Evolutionary conservation across 2,329 filamentous ascomycete genomes (phyloP).

Genomic region (Colletotrichum cereale): DNA sequence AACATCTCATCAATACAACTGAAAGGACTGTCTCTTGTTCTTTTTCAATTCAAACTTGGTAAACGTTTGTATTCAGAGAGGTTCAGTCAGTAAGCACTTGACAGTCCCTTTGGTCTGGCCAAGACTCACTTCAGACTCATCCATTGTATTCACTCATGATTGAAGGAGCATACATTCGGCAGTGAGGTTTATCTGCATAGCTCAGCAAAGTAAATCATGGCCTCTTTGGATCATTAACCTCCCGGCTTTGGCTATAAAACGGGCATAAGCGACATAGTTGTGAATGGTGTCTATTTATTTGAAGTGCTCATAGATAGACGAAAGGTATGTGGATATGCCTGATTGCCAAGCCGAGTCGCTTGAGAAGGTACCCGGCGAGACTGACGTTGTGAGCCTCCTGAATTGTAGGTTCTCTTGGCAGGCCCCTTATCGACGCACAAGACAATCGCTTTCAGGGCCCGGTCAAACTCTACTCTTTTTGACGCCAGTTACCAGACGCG

Average conservation of each 20-base stretch:
- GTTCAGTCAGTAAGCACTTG: not conserved
- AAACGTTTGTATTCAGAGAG: no score
- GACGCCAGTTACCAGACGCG: constrained; percentile 29
- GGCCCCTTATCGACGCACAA: not conserved
- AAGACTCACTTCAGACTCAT: not conserved
- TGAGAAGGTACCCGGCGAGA: not conserved
- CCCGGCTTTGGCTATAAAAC: not conserved
- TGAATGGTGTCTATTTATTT: not conserved
- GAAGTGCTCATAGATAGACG: not conserved
- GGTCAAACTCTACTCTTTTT: not conserved
- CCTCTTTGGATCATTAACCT: not conserved
- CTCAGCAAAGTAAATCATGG: not conserved
- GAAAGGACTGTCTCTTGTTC: not conserved
- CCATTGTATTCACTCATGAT: not conserved
- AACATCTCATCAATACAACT: not conserved
- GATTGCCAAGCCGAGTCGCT: not conserved
- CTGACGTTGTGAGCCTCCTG: not conserved
- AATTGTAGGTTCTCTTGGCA: not conserved
- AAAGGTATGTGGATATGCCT: not conserved
- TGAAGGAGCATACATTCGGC: not conserved
- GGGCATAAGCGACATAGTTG: not conserved
- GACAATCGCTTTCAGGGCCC: not conserved
- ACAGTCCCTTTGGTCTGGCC: not conserved
- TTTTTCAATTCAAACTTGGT: not conserved
- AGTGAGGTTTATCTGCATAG: not conserved